Evolutionary conservation across 345 rosid genomes (phyloP).

Genomic region (Theobroma cacao): DNA sequence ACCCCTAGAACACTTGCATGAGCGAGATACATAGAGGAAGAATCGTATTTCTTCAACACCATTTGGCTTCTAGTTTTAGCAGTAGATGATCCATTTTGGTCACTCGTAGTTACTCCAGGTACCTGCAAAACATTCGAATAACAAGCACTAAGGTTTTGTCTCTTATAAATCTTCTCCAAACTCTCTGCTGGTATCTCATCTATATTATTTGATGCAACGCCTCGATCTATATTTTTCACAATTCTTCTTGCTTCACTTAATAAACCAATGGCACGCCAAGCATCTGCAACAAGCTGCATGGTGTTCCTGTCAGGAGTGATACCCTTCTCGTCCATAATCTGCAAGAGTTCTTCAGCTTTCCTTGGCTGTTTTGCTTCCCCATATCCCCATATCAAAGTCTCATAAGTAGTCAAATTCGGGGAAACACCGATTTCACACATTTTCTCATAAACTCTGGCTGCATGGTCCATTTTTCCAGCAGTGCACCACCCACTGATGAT

Average conservation of each 20-base stretch:
- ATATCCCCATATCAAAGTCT: constrained; percentile 87
- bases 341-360: constrained; percentile 75
- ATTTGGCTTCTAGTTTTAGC: constrained; percentile 32
- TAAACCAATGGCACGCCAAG: constrained; percentile 76
- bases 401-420: constrained; percentile 77
- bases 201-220: constrained; percentile 22
- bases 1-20: constrained; percentile 20
- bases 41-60: constrained; percentile 16
- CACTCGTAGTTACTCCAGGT: constrained; percentile 24
- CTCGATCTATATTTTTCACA: constrained; percentile 19
- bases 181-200: constrained; percentile 27
- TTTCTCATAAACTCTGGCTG: constrained; percentile 49
- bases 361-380: constrained; percentile 85
- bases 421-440: constrained; percentile 55
- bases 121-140: constrained; percentile 24
- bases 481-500: constrained; percentile 86
- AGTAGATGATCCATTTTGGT: constrained; percentile 29
- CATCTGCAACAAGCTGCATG: constrained; percentile 68
- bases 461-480: constrained; percentile 68
- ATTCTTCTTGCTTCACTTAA: constrained; percentile 53
- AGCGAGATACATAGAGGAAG: constrained; percentile 23
- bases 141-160: constrained; percentile 29
- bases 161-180: constrained; percentile 28
- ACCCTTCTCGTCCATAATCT: constrained; percentile 60
- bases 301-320: constrained; percentile 56